Conservation (phyloP, 2,329 filamentous ascomycete genomes). For the Cladosporium sphaerospermum region DNA sequence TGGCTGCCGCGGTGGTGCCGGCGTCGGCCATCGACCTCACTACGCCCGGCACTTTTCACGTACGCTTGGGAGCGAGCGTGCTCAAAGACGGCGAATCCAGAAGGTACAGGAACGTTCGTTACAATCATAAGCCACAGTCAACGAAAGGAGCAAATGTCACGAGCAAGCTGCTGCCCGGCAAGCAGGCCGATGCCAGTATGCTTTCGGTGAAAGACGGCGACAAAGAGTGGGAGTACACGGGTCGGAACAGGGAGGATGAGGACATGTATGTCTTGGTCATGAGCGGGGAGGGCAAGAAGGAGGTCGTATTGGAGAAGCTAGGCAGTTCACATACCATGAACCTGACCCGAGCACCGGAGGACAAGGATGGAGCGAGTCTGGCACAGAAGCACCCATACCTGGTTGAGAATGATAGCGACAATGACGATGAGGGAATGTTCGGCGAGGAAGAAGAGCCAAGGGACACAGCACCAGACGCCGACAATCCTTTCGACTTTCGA, state of each 20-base stretch:
- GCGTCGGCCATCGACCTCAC: slow-evolving; percentile 22
- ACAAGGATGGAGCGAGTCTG: slow-evolving; percentile 57
- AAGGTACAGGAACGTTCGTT: slow-evolving; percentile 23
- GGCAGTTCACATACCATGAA: slow-evolving; percentile 86
- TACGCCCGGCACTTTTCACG: slow-evolving; percentile 20
- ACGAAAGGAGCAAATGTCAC: slow-evolving; percentile 17
- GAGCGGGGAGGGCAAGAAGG: slow-evolving; percentile 20
- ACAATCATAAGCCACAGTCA: slow-evolving; percentile 41
- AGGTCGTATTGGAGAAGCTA: slow-evolving; percentile 60
- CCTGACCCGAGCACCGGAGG: slow-evolving; percentile 61
- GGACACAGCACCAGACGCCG: slow-evolving; percentile 33
- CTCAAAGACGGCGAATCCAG: slow-evolving; percentile 13
- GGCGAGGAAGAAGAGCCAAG: slow-evolving; percentile 31
- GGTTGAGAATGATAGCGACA: slow-evolving; percentile 16
- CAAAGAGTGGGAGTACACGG: slow-evolving; percentile 34
- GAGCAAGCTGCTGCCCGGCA: slow-evolving; percentile 5
- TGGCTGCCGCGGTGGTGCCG: slow-evolving; percentile 20
- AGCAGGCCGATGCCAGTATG: slow-evolving; percentile 8
- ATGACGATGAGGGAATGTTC: slow-evolving; percentile 24
- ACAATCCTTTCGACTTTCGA: slow-evolving; percentile 46
- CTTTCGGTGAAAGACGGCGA: slow-evolving; percentile 23
- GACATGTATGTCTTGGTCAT: slow-evolving; percentile 61
- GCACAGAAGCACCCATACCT: slow-evolving; percentile 59
- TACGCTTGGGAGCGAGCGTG: slow-evolving; percentile 27
- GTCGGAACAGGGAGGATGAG: slow-evolving; percentile 43